phyloP scores from a whole-genome alignment of 2,329 filamentous ascomycete genomes.

The Calonectria pseudoreteaudii region DNA sequence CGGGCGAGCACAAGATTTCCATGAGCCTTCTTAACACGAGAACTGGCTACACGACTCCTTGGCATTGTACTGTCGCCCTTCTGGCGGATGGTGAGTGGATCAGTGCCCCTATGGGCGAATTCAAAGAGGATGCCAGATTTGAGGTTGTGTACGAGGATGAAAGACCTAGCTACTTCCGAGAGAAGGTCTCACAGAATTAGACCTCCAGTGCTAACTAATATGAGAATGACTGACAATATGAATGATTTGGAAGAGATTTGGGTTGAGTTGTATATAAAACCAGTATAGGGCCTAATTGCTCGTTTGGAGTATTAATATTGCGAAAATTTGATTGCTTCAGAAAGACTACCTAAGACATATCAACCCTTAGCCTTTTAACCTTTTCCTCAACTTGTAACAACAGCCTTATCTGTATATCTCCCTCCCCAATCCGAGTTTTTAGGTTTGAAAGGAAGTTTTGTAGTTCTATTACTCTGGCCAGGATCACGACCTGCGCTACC shows the following conservation, averaged over 20 bases:
- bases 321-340: neutral
- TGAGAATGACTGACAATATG: neutral
- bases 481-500: neutral
- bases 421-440: neutral
- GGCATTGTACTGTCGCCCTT: conserved; percentile 43
- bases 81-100: conserved; percentile 39
- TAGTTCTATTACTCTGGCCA: neutral
- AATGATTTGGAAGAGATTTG: neutral
- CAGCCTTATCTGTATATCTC: neutral
- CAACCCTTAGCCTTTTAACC: neutral
- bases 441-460: neutral
- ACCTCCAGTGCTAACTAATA: neutral
- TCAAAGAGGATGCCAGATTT: conserved; percentile 34
- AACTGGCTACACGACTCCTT: conserved; percentile 47
- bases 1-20: conserved; percentile 43
- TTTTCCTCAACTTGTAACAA: neutral
- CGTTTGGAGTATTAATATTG: neutral
- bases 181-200: conserved; percentile 6
- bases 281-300: neutral
- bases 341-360: neutral
- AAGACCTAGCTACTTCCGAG: conserved; percentile 37
- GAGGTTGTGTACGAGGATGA: conserved; percentile 39
- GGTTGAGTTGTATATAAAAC: neutral
- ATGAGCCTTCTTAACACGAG: conserved; percentile 45
- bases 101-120: conserved; percentile 41